Conservation (phyloP, 257 asterid species). For the Plantago ovata region DNA sequence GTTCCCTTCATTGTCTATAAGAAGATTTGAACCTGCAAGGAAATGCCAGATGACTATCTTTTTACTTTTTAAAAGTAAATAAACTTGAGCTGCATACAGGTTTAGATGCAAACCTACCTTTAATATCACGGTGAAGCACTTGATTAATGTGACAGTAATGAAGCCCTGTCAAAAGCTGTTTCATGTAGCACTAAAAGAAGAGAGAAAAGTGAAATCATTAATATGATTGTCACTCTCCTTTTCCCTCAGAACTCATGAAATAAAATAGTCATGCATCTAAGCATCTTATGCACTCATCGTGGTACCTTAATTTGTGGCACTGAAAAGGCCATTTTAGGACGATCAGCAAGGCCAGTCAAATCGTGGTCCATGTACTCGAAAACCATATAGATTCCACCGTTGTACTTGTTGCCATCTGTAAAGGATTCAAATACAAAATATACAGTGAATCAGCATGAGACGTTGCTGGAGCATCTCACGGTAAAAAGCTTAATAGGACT, state of each 20-base stretch:
- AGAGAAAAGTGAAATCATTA: conserved; percentile 36
- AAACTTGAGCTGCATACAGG: conserved; percentile 19
- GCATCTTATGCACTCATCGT: conserved; percentile 13
- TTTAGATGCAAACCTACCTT: conserved; percentile 67
- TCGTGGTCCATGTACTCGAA: conserved; percentile 96
- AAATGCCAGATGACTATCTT: conserved; percentile 5
- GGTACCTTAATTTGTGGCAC: conserved; percentile 84
- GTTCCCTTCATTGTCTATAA: conserved; percentile 79
- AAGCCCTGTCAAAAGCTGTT: conserved; percentile 88
- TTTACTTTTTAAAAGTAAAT: conserved; percentile 14
- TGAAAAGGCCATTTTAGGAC: conserved; percentile 85
- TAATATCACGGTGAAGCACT: conserved; percentile 92
- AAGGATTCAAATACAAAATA: conserved; percentile 7
- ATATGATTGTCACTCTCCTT: conserved; percentile 39
- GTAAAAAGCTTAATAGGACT: neutral
- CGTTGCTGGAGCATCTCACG: too few species aligned
- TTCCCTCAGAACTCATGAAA: conserved; percentile 32
- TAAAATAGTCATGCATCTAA: conserved; percentile 20
- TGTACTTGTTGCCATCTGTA: conserved; percentile 81
- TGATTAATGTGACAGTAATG: conserved; percentile 94
- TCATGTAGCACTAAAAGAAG: conserved; percentile 78
- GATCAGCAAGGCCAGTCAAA: conserved; percentile 90
- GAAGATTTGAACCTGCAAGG: conserved; percentile 78
- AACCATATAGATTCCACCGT: conserved; percentile 93
- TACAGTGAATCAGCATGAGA: conserved; percentile 4